phyloP scores from a whole-genome alignment of 192 early-diverging fungal species.

The Linnemannia schmuckeri region DNA sequence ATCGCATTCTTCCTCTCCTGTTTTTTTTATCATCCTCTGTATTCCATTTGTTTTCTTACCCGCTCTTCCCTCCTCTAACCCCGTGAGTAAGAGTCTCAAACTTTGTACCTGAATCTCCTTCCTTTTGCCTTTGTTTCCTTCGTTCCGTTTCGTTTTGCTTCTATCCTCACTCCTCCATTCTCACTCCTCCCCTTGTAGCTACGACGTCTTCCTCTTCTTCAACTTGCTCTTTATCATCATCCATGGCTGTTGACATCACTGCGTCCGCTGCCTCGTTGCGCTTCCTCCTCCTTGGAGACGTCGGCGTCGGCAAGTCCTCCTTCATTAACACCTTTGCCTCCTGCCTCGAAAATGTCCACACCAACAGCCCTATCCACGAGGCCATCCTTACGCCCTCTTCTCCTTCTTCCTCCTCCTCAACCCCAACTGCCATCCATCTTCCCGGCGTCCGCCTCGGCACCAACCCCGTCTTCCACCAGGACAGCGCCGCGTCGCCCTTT shows the following conservation, averaged over 20 bases:
- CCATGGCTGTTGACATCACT: not conserved
- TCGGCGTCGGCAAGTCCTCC: conserved; percentile 23
- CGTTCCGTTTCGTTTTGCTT: not conserved
- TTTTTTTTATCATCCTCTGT: not conserved
- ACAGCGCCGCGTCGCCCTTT: not conserved
- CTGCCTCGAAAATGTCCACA: conserved; percentile 42
- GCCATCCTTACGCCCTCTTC: not conserved
- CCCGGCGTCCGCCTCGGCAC: conserved; percentile 8
- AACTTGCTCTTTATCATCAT: not conserved
- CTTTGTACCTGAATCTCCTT: not conserved
- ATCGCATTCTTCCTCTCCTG: not conserved
- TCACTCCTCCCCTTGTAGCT: not conserved
- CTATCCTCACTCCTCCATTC: not conserved
- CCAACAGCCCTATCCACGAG: conserved; percentile 14
- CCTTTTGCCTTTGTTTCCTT: not conserved
- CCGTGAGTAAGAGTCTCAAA: no score
- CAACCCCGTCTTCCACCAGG: conserved; percentile 6
- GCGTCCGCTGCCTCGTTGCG: conserved; percentile 18
- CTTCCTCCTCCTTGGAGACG: conserved; percentile 24
- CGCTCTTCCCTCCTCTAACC: no score
- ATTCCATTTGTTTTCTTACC: no score
- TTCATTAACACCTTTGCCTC: conserved; percentile 15
- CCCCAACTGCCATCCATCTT: not conserved
- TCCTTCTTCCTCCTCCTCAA: not conserved
- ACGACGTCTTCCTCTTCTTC: not conserved